Evolutionary conservation across 106 monocot species (phyloP), one percentile per base, ranked within the genome.

Genomic region (Acorus calamus): DNA sequence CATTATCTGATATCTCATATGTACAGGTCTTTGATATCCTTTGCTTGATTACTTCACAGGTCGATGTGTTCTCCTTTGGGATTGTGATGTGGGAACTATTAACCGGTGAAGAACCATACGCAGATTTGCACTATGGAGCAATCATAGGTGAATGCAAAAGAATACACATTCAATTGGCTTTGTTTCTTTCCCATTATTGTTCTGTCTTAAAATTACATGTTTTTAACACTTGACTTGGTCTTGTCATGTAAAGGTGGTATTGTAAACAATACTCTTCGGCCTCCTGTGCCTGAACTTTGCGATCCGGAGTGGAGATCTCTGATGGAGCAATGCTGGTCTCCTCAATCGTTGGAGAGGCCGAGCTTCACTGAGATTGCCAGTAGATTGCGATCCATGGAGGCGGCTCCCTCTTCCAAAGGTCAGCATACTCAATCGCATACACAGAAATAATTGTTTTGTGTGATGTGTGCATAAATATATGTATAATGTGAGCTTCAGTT

Each of bases 21-120:
- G 14, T 46, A 6, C 11, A 9, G 14, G 11, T 66, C 6, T 44
- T 10, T 4, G 12, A 0, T 28, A 4, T 56, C 42, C n/a, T 41
- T 4, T 44, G 47, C 28, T 7, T 5, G 49, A 2, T 56, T 45
- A 7, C 3, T 5, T 47, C 41, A 52, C 83, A 92, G 92, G 93
- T 94, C 66, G 93, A 94, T 61, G 86, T 89, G 10, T 94, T 94
- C 67, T 94, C 93, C 10, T 94, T 84, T 69, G 93, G 86, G 7
- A 94, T 94, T 61, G 93, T 94, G 45, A 73, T 94, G 78, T 94
- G 93, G 93, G 93, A 94, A 60, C 83, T 94, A 43, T 72, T 89
- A 14, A 89, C 93, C 1, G 93, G 93, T 44, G 78, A 89, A 55
- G 93, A 94, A 70, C 93, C 93, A 12, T 94, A 94, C 51, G 79